A percentile compares a stretch with the other conserved stretches of the same genome.
These are phyloP conservation scores for Cyclocybe cylindracea DNA, from an alignment of 768 basidiomycete species.

Conservation along the genomic window DNA sequence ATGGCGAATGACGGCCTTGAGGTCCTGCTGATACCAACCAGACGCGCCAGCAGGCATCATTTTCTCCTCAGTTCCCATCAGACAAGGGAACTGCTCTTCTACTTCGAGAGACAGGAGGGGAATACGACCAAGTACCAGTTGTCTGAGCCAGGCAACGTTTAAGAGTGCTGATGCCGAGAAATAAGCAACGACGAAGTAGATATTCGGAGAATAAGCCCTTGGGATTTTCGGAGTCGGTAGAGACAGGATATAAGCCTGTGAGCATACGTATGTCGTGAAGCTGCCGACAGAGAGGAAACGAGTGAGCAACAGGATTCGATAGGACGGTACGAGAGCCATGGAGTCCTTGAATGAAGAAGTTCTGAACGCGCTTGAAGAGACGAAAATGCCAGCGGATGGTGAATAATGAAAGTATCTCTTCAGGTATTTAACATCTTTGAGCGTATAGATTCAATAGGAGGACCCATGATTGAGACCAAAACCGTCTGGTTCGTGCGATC, in stretches of 20 bases:
- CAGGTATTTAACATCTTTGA: too few relatives aligned
- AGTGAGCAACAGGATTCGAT: constrained; percentile 6
- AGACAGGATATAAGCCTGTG: constrained; percentile 15
- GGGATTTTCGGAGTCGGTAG: neutral
- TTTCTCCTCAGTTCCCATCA: too few relatives aligned
- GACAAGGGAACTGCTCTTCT: too few relatives aligned
- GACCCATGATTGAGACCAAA: too few relatives aligned
- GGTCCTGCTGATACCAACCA: neutral
- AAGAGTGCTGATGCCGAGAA: constrained; percentile 13
- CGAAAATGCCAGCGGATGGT: neutral
- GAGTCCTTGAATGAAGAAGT: neutral
- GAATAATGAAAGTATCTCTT: neutral
- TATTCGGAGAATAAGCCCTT: constrained; percentile 13
- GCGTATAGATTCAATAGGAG: too few relatives aligned
- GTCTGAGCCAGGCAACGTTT: constrained; percentile 19
- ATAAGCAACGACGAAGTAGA: constrained; percentile 11
- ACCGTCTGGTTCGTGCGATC: too few relatives aligned
- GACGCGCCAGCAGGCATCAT: too few relatives aligned
- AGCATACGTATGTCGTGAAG: constrained; percentile 16
- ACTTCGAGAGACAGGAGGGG: too few relatives aligned
- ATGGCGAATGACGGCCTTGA: constrained; percentile 6
- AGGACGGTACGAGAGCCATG: neutral
- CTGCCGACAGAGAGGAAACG: constrained; percentile 10
- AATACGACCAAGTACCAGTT: constrained; percentile 6
- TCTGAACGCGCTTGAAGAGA: neutral